Evolutionary conservation across 371 early-diverging fungal genomes (phyloP).

Genomic region (Rhizopus arrhizus): DNA sequence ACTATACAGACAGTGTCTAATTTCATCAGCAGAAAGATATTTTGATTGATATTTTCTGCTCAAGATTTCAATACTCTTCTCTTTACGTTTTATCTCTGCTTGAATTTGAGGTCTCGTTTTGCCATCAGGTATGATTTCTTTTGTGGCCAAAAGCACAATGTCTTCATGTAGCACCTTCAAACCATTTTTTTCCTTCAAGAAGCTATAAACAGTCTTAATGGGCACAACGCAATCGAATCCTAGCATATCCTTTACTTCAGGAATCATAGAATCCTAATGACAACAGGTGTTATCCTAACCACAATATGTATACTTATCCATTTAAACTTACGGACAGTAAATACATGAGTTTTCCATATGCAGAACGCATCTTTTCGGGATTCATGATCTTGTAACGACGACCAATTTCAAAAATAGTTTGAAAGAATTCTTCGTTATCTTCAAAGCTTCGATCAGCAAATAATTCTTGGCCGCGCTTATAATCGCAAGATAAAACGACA

Average conservation of each 20-base stretch:
- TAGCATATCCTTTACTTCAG: conserved; percentile 85
- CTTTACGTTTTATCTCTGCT: conserved; percentile 86
- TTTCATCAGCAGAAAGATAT: conserved; percentile 64
- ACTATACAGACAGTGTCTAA: conserved; percentile 87
- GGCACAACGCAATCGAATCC: conserved; percentile 79
- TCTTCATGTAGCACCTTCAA: conserved; percentile 79
- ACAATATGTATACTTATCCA: neutral
- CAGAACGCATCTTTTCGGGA: conserved; percentile 94
- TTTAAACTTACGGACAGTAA: conserved; percentile 70
- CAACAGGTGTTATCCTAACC: too few species aligned
- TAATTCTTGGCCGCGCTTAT: conserved; percentile 84
- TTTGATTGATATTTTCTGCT: conserved; percentile 75
- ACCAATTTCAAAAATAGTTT: conserved; percentile 92
- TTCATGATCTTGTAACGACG: conserved; percentile 96
- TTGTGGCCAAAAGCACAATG: conserved; percentile 80
- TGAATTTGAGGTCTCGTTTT: conserved; percentile 79
- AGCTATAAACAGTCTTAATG: conserved; percentile 85
- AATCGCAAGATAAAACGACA: conserved; percentile 81
- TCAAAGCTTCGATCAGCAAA: conserved; percentile 83
- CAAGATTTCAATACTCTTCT: conserved; percentile 84
- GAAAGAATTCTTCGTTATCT: conserved; percentile 88
- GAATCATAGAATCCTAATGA: conserved; percentile 78
- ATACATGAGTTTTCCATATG: conserved; percentile 95
- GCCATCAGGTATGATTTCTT: conserved; percentile 86
- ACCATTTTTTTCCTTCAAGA: conserved; percentile 67